Base-by-base conservation (phyloP, 2,329 filamentous ascomycete species). In the Ceratocystis harringtonii region DNA sequence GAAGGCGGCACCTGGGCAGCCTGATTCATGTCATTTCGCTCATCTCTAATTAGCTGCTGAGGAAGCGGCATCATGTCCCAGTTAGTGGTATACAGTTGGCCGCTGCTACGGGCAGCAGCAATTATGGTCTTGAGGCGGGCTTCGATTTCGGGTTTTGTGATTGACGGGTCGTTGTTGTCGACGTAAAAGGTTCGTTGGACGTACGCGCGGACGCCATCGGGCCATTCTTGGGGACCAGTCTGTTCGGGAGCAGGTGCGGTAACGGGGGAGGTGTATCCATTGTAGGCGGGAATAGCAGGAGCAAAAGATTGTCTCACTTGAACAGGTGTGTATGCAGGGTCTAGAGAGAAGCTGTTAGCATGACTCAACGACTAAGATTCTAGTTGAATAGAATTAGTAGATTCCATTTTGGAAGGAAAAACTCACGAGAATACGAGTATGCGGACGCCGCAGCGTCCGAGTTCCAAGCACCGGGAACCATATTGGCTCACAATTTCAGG, bases 151-250 rank as follows among this genome's bases (percentile, higher is more conserved):
- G 80, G 71, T 64, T 82, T 81, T 62, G 78, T 74, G 58, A 92
- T 82, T 48, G 82, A 80, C 4, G 81, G 71, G 68, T 88, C 81
- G 69, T 85, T 78, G 72, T 91, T 89, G 67, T 85, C 82, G 30
- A 84, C 82, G 62, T 89, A 84, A 73, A 97, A 97, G 30, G 91
- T 92, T 72, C 91, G 86, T 72, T 91, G 87, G 41, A 97, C 92
- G 76, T 96, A 97, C 69, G 82, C 80, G 70, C 91, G 88, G 68
- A 97, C 90, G n/a, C 87, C 83, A 55, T 83, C 78, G 41, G 91
- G 86, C 87, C 90, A 97, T 70, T 88, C 84, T 77, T 87, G 89
- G 61, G 72, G 68, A 66, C 71, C 70, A 67, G 68, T 65, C 66
- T 70, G 70, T 65, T 70, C 68, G 61, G 68, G 70, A 67, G 69